These are phyloP conservation scores for Penicillium sp. DNA, from an alignment of 2,329 filamentous ascomycete genomes.

Conservation along the genomic window DNA sequence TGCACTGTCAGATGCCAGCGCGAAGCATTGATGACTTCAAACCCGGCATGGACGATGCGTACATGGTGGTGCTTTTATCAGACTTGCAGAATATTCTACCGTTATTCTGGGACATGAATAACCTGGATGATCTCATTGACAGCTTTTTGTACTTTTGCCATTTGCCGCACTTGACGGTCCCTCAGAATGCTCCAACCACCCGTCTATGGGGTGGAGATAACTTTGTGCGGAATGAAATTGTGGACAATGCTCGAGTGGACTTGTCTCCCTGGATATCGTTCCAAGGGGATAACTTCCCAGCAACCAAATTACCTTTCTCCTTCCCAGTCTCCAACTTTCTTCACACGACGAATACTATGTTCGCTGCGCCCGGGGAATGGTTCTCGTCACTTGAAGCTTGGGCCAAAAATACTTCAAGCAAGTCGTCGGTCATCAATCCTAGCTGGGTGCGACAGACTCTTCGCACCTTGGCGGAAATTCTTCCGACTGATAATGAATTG, in stretches of 20 bases:
- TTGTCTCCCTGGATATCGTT: slow-evolving; percentile 29
- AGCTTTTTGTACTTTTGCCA: slow-evolving; percentile 68
- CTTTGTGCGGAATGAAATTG: slow-evolving; percentile 49
- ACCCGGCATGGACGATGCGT: slow-evolving; percentile 73
- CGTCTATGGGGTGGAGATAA: slow-evolving; percentile 51
- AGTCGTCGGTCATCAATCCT: slow-evolving; percentile 38
- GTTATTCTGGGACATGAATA: slow-evolving; percentile 24
- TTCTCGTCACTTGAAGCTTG: slow-evolving; percentile 40
- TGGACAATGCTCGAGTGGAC: slow-evolving; percentile 27
- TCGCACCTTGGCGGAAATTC: slow-evolving; percentile 53
- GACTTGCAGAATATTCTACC: slow-evolving; percentile 67
- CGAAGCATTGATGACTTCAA: slow-evolving; percentile 67
- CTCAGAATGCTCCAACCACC: slow-evolving; percentile 23
- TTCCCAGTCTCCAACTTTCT: slow-evolving; percentile 41
- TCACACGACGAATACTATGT: slow-evolving; percentile 54
- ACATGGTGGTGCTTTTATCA: slow-evolving; percentile 73
- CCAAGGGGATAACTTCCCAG: slow-evolving; percentile 4
- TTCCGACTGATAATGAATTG: slow-evolving; percentile 51
- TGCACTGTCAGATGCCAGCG: slow-evolving; percentile 60
- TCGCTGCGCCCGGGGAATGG: slow-evolving; percentile 50
- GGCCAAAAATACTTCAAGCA: slow-evolving; percentile 22
- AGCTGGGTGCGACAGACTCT: slow-evolving; percentile 55
- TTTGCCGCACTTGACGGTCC: slow-evolving; percentile 54
- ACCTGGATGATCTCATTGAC: slow-evolving; percentile 58
- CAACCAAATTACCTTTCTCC: slow-evolving; percentile 24